phyloP scores from a whole-genome alignment of 2,329 filamentous ascomycete species.

The Aphanocladium album region DNA sequence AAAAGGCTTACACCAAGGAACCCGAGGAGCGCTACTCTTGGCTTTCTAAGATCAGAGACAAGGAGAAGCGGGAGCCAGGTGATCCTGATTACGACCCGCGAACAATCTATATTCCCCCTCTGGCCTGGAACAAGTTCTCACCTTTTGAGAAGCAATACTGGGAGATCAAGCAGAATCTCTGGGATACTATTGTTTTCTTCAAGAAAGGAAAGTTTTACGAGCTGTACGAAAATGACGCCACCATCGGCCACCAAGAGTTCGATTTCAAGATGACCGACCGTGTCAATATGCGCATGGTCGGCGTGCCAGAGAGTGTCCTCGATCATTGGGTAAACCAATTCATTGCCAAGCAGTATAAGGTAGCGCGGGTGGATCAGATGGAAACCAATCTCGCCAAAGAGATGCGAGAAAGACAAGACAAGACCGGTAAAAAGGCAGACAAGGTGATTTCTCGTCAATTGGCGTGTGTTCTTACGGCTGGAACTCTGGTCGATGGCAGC shows the following conservation, averaged over 20 bases:
- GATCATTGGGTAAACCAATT: slow-evolving; percentile 98
- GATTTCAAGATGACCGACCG: slow-evolving; percentile 96
- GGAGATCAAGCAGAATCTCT: slow-evolving; percentile 98
- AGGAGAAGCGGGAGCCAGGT: slow-evolving; percentile 70
- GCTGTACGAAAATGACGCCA: slow-evolving; percentile 95
- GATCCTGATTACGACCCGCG: slow-evolving; percentile 88
- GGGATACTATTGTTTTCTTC: slow-evolving; percentile 98
- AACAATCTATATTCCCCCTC: slow-evolving; percentile 82
- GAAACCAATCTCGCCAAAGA: slow-evolving; percentile 95
- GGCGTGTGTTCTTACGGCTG: slow-evolving; percentile 82
- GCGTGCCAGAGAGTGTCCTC: slow-evolving; percentile 91
- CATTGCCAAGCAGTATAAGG: slow-evolving; percentile 96
- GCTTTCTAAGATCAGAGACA: slow-evolving; percentile 81
- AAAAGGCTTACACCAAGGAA: slow-evolving; percentile 74
- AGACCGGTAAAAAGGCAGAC: slow-evolving; percentile 66
- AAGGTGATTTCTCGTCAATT: slow-evolving; percentile 92
- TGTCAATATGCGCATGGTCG: slow-evolving; percentile 99
- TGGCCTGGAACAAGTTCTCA: slow-evolving; percentile 77
- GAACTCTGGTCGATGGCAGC: slow-evolving; percentile 87
- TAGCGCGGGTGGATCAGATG: slow-evolving; percentile 92
- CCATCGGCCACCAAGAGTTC: slow-evolving; percentile 91
- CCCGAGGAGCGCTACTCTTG: slow-evolving; percentile 85
- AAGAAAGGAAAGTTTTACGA: slow-evolving; percentile 99
- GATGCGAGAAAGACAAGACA: slow-evolving; percentile 86
- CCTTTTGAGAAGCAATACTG: slow-evolving; percentile 98